Base-by-base conservation (phyloP, 2,329 filamentous ascomycete genomes). In the Fusarium sp. region DNA sequence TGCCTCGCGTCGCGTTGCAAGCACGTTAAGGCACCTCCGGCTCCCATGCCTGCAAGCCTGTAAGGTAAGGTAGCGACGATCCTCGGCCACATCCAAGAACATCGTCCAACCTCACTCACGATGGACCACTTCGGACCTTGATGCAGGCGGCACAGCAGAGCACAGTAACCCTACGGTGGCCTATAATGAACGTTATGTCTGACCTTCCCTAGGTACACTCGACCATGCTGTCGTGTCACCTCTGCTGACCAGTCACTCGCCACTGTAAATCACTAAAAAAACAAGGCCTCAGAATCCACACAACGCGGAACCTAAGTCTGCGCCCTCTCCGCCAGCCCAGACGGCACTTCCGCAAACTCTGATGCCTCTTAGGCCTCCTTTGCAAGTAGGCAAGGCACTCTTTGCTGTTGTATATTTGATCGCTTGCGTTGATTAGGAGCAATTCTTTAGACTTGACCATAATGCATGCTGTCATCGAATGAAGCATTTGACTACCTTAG, bases 1-100 rank as follows among this genome's bases (percentile, higher is more conserved):
- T 74, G 71, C 64, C 68, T 74, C 71, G 71, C 61, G 64, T 74
- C 52, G 64, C 53, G 66, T 65, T 71, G 56, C 64, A 69, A 74
- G 63, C 69, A 71, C 58, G 63, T 46, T 28, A 18, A 23, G 30
- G 40, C 30, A 47, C 18, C 40, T 43, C 30, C 21, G 53, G 37
- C 64, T 61, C 71, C 67, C 67, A 60, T 72, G 58, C 58, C 63
- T 67, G 42, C 35, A 52, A 71, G 53, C 28, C 33, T 33, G 23
- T 28, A 30, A 58, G n/a, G 54, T 49, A 58, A 47, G 54, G 40
- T 28, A 50, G 56, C 64, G 64, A 72, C 62, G 71, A 74, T 74
- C 71, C 49, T 72, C 28, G 18, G 69, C 65, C 65, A 60, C 57
- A 35, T 52, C 64, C 42, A 66, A 65, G 49, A 74, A 73, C 71